Evolutionary conservation across 192 early-diverging fungal genomes (phyloP).

Genomic region (Coemansia aciculifera): DNA sequence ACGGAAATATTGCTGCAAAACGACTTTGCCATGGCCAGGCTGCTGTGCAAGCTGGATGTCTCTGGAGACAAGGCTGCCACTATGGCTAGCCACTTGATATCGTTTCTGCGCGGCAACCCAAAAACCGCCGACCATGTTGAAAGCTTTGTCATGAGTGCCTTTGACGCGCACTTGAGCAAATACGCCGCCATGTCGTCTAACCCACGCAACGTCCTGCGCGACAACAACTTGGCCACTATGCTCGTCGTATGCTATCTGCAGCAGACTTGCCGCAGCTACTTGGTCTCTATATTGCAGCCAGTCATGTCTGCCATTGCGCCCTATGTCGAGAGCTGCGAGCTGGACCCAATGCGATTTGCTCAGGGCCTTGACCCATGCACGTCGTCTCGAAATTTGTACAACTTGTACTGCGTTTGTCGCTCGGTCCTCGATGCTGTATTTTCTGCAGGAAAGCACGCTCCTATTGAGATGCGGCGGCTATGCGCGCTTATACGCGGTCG

Average conservation of each 20-base stretch:
- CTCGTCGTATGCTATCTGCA: constrained; percentile 54
- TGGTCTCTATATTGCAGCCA: constrained; percentile 53
- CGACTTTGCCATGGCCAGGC: constrained; percentile 36
- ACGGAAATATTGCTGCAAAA: constrained; percentile 45
- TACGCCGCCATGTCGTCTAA: constrained; percentile 34
- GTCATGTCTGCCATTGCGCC: constrained; percentile 46
- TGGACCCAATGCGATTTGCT: constrained; percentile 47
- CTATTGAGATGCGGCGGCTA: constrained; percentile 45
- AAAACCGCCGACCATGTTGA: constrained; percentile 40
- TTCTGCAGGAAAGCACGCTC: constrained; percentile 45
- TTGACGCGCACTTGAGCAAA: constrained; percentile 35
- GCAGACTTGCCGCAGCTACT: constrained; percentile 46
- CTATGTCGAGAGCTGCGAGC: constrained; percentile 53
- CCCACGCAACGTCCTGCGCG: constrained; percentile 39
- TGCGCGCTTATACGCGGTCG: constrained; percentile 46
- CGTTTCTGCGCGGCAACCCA: constrained; percentile 52
- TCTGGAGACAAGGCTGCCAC: constrained; percentile 51
- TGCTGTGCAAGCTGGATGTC: constrained; percentile 39
- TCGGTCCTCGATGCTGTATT: constrained; percentile 54
- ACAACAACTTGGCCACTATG: constrained; percentile 55
- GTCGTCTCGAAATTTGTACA: constrained; percentile 44
- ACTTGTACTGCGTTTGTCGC: constrained; percentile 53
- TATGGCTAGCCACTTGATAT: constrained; percentile 52
- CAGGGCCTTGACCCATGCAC: constrained; percentile 19
- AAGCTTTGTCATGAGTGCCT: constrained; percentile 46